Evolutionary conservation across 371 early-diverging fungal genomes (phyloP), one percentile per base, ranked within the genome.

Genomic region (Syncephalis plumigaleata): DNA sequence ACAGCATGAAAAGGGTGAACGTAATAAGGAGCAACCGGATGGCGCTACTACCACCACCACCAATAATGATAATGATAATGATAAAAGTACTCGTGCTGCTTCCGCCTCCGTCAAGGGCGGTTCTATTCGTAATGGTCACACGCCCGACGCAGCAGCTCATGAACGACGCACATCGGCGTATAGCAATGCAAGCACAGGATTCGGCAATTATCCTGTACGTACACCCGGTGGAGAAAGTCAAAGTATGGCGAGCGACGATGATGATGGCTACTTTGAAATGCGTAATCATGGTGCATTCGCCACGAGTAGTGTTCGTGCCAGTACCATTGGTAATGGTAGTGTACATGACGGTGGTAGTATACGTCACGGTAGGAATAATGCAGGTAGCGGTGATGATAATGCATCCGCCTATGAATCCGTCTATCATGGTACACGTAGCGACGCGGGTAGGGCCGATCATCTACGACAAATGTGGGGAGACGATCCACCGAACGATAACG

Each of bases 1-100:
- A 18, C 61, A 66, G 1, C 63, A 70, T 37, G 84, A 86, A 64
- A 78, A 81, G 47, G 79, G 75, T 36, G 77, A 73, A 38, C 65
- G 75, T 1, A 36, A 58, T 3, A 61, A 66, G 23, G 60, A 65
- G 11, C 75, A 38, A 22, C 15, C 44, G 22, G 20, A 52, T 43
- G 22, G n/a, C 0, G 48, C 55, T 16, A 56, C 59, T 21, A 45
- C 57, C 67, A 15, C 63, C 54, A 16, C 58, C 64, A 2, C 66
- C 65, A 16, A 57, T 65, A 71, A 71, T 54, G 55, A n/a, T n/a
- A n/a, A n/a, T n/a, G n/a, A n/a, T n/a, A n/a, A n/a, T n/a, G n/a
- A n/a, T n/a, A n/a, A n/a, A n/a, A n/a, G n/a, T n/a, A n/a, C n/a
- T n/a, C n/a, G n/a, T n/a, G n/a, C n/a, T n/a, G n/a, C n/a, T n/a